Conservation (phyloP, 352 stramenopile genomes). For the Phytophthora megakarya region DNA sequence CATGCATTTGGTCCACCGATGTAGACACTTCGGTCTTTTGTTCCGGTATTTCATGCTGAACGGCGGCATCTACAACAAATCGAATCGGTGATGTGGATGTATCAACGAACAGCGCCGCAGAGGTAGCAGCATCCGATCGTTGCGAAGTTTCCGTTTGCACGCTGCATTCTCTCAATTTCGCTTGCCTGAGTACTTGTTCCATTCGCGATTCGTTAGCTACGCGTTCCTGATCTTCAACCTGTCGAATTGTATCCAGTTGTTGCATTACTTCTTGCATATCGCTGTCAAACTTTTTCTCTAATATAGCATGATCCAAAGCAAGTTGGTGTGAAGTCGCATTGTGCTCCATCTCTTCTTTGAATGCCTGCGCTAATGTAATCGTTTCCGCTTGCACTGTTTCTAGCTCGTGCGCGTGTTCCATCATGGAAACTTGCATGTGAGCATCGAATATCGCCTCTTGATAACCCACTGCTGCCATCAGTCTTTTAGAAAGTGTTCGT, state of each 20-base stretch:
- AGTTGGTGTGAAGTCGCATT: slow-evolving; percentile 52
- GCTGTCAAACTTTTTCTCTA: slow-evolving; percentile 59
- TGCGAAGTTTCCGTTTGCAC: slow-evolving; percentile 53
- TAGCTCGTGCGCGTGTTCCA: slow-evolving; percentile 61
- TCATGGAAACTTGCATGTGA: slow-evolving; percentile 58
- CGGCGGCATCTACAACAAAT: slow-evolving; percentile 28
- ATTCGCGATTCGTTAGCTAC: slow-evolving; percentile 1
- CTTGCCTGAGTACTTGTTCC: slow-evolving; percentile 35
- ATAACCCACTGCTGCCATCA: slow-evolving; percentile 72
- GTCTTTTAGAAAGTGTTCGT: slow-evolving; percentile 44
- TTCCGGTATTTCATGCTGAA: slow-evolving; percentile 38
- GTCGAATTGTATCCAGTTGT: slow-evolving; percentile 43
- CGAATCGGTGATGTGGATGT: slow-evolving; percentile 32
- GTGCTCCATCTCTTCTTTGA: slow-evolving; percentile 72
- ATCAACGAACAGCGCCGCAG: slow-evolving; percentile 44
- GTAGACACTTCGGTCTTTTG: background rate
- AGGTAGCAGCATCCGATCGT: slow-evolving; percentile 46
- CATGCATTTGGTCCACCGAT: background rate
- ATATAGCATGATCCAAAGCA: slow-evolving; percentile 46
- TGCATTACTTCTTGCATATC: slow-evolving; percentile 49
- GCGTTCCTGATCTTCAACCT: slow-evolving; percentile 39
- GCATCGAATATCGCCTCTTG: slow-evolving; percentile 70
- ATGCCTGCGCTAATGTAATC: slow-evolving; percentile 54
- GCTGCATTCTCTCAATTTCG: slow-evolving; percentile 45
- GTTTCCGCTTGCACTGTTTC: slow-evolving; percentile 60